Base-by-base conservation (phyloP, 2,329 filamentous ascomycete genomes). In the Microdochium bolleyi region DNA sequence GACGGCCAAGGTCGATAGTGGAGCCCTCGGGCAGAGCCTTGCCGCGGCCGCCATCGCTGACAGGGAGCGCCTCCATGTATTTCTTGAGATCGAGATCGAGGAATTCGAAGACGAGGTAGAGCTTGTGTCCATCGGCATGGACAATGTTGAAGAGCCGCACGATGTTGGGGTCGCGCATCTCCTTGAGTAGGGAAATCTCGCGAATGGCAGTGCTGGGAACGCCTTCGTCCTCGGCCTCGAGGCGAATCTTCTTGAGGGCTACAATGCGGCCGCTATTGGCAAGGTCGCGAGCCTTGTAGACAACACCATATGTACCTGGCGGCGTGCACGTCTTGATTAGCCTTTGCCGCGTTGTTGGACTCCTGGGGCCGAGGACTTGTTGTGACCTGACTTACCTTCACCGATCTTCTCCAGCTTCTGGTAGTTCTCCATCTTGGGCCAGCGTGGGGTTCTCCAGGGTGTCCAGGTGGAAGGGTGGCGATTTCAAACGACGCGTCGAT, bases 351-450 rank as follows among this genome's bases (percentile, higher is more conserved):
- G n/a, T n/a, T n/a, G n/a, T n/a, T 30, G 27, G 27, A 30, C 27
- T 30, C 5, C 5, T 11, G 11, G 25, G 25, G 22, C n/a, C 24
- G 24, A 48, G 34, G 48, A 14, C 46, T 48, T 34, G 37, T 27
- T 27, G 46, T 51, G 48, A 52, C 34, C 27, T 32, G 11, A 69
- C 80, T 63, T 74, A 94, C 91, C 91, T 82, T 96, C 91, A 71
- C 91, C 91, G 65, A 96, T 91, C 79, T 96, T 96, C 76, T 96
- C 91, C 65, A 96, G 82, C 76, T 95, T 95, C 74, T 95, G 89
- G 71, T 96, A 96, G 74, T 95, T 95, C 72, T 96, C 90, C 91
- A 96, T 95, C 60, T 9, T 25, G 48, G 24, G n/a, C 7, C 1
- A 37, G 48, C 25, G 24, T 48, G 2, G 44, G 41, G 13, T 46